These are phyloP conservation scores for Plasmodium gonderi DNA, from an alignment of 169 alveolate species.

Conservation along the genomic window DNA sequence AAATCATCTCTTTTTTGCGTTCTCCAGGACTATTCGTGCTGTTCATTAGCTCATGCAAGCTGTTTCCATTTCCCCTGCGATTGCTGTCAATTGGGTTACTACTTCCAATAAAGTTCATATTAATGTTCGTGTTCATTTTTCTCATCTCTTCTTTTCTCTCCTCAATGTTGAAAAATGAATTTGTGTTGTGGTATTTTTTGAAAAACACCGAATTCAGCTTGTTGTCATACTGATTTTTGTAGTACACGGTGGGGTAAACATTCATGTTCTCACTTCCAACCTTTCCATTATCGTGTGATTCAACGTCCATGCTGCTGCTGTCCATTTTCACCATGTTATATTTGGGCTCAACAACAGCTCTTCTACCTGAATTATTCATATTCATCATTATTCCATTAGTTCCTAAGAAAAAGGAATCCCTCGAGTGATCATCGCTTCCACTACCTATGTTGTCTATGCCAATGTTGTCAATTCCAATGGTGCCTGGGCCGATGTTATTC, in stretches of 20 bases:
- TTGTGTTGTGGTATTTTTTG: conserved; percentile 10
- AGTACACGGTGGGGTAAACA: neutral
- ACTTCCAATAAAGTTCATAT: too few species aligned
- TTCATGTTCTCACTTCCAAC: neutral
- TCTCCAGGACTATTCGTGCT: neutral
- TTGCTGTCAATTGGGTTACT: neutral
- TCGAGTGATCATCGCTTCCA: neutral
- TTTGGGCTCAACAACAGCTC: neutral
- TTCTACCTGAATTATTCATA: neutral
- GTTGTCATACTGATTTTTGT: conserved; percentile 15
- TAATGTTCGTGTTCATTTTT: too few species aligned
- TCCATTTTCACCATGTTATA: neutral
- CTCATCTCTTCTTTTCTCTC: conserved; percentile 21
- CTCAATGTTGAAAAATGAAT: neutral
- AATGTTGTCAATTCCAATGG: neutral
- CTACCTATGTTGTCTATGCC: neutral
- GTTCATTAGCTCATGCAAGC: neutral
- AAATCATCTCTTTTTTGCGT: neutral
- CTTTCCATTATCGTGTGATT: neutral
- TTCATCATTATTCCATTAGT: neutral
- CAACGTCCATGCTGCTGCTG: neutral
- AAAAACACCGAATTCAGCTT: conserved; percentile 18
- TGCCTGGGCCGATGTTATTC: neutral
- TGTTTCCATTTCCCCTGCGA: neutral
- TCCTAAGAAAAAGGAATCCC: neutral